Percentiles rank a stretch among this genome's conserved stretches.
Conservation (phyloP, 805 yeast genomes). For the Kregervanrija delftensis region DNA sequence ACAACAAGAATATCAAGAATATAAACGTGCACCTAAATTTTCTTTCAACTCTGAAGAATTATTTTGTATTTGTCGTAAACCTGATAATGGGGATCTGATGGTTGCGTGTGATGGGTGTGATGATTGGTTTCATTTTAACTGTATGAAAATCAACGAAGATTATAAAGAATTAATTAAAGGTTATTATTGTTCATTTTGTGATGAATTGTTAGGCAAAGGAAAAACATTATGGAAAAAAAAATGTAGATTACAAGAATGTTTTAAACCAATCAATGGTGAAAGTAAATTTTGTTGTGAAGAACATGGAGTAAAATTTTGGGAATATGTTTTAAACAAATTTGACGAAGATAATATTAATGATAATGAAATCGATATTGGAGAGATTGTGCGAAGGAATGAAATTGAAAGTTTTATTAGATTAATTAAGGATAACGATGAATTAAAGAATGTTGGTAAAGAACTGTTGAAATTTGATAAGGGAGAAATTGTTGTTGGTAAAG, state of each 20-base stretch:
- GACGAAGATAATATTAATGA: constrained; percentile 7
- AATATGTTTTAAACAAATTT: constrained; percentile 18
- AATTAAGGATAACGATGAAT: constrained; percentile 12
- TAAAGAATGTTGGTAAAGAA: constrained; percentile 27
- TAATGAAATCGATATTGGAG: constrained; percentile 9
- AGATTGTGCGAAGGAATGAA: constrained; percentile 1
- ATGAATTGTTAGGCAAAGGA: constrained; percentile 38
- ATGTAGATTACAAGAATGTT: constrained; percentile 59
- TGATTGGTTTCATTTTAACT: constrained; percentile 87
- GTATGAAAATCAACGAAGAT: constrained; percentile 52
- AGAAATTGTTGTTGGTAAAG: constrained; percentile 3
- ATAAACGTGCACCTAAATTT: constrained; percentile 30
- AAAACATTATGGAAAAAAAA: constrained; percentile 66
- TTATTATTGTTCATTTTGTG: constrained; percentile 72
- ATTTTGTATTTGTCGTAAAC: constrained; percentile 70
- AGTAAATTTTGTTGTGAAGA: constrained; percentile 72
- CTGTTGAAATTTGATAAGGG: constrained; percentile 36
- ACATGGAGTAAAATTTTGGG: constrained; percentile 54
- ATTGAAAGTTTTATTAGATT: constrained; percentile 9
- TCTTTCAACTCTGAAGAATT: constrained; percentile 52
- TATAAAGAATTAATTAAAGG: constrained; percentile 51
- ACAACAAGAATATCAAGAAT: constrained; percentile 24
- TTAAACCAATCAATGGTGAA: constrained; percentile 38
- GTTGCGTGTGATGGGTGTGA: constrained; percentile 94
- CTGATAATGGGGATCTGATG: constrained; percentile 80